phyloP scores from a whole-genome alignment of 495 filamentous ascomycete genomes.

The Tuber borchii region DNA sequence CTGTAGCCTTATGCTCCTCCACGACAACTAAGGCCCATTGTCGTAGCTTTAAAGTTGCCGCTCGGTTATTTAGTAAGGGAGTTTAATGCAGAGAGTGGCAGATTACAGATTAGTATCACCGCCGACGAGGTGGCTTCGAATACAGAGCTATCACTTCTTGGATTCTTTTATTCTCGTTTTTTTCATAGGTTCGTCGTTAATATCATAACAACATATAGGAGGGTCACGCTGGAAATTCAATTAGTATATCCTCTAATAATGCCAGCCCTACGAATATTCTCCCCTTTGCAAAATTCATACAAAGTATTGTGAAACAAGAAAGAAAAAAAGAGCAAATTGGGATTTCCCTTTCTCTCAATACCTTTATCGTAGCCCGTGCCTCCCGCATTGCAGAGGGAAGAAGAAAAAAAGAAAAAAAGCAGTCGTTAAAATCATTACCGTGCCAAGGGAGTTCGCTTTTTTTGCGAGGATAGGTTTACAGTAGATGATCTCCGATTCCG shows the following conservation, averaged over 20 bases:
- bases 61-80: background rate
- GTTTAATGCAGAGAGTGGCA: background rate
- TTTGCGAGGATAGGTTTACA: background rate
- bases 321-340: background rate
- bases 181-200: background rate
- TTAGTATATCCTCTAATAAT: background rate
- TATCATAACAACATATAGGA: background rate
- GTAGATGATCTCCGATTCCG: background rate
- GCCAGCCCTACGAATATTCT: background rate
- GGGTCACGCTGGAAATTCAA: background rate
- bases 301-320: background rate
- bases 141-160: background rate
- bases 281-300: background rate
- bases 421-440: constrained; percentile 3
- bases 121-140: background rate
- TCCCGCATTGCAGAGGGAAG: background rate
- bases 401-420: background rate
- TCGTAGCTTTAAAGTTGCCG: background rate
- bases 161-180: background rate
- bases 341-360: background rate
- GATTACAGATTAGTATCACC: background rate
- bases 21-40: background rate
- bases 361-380: background rate
- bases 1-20: background rate
- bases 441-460: background rate